Percentiles rank a stretch among this genome's conserved stretches.
These are phyloP conservation scores for Phoma herbarum DNA, from an alignment of 2,329 filamentous ascomycete species.

Conservation along the genomic window DNA sequence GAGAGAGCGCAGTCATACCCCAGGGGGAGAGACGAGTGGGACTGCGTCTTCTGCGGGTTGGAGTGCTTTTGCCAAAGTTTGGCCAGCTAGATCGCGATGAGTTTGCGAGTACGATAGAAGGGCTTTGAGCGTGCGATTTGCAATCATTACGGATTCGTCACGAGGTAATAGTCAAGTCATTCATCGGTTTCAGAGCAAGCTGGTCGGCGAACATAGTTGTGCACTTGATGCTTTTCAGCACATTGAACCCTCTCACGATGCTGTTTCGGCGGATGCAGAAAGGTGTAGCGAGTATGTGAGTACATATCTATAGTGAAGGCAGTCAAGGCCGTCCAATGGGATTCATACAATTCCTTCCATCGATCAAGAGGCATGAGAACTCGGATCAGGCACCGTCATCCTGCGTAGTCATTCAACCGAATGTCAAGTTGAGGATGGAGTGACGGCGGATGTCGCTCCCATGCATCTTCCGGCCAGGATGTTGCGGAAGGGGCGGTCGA, in stretches of 20 bases:
- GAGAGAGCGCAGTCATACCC: too few relatives aligned
- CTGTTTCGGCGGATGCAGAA: neutral
- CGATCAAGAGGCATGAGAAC: too few relatives aligned
- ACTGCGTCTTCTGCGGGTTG: neutral
- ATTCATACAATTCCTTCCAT: neutral
- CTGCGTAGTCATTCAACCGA: too few relatives aligned
- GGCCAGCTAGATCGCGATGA: neutral
- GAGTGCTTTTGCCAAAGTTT: neutral
- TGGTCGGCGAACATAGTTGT: too few relatives aligned
- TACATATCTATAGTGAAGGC: neutral
- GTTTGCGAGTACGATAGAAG: too few relatives aligned
- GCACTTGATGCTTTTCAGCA: too few relatives aligned
- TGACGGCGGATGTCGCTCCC: constrained; percentile 3
- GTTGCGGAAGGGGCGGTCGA: constrained; percentile 4
- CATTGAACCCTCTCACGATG: neutral
- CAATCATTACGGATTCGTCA: too few relatives aligned
- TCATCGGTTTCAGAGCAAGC: too few relatives aligned
- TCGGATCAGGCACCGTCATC: too few relatives aligned
- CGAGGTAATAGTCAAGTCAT: neutral
- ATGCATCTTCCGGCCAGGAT: constrained; percentile 2
- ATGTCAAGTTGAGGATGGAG: neutral
- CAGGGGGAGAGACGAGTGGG: neutral
- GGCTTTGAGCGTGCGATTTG: neutral
- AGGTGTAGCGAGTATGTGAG: neutral
- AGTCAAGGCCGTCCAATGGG: neutral